Evolutionary conservation across 2,329 filamentous ascomycete genomes (phyloP).

Genomic region (Apiospora saccharicola): DNA sequence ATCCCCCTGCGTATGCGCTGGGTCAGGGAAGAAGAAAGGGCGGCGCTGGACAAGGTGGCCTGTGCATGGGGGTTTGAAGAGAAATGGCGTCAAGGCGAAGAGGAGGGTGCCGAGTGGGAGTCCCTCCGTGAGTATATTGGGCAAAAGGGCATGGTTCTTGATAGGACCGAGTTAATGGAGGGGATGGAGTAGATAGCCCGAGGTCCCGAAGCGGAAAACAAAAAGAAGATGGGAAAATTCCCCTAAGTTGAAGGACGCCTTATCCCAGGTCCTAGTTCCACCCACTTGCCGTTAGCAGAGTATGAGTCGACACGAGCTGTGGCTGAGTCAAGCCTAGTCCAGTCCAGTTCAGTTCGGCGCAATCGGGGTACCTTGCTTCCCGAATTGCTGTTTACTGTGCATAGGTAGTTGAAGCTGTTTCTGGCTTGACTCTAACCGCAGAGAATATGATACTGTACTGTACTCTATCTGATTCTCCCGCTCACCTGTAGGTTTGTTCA

Average conservation of each 20-base stretch:
- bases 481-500: background rate
- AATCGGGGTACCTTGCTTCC: background rate
- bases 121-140: slow-evolving; percentile 83
- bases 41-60: slow-evolving; percentile 84
- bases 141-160: slow-evolving; percentile 86
- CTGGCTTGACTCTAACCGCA: background rate
- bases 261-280: background rate
- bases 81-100: slow-evolving; percentile 80
- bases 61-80: slow-evolving; percentile 93
- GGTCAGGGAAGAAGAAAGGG: slow-evolving; percentile 88
- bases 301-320: background rate
- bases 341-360: background rate
- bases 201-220: background rate
- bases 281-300: background rate
- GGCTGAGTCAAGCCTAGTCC: slow-evolving; percentile 16
- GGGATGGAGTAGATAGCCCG: slow-evolving; percentile 73
- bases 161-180: slow-evolving; percentile 88
- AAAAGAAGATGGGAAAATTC: no score
- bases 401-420: background rate
- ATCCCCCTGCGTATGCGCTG: slow-evolving; percentile 83
- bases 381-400: background rate
- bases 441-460: background rate
- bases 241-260: background rate
- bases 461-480: background rate
- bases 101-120: slow-evolving; percentile 91